phyloP scores from a whole-genome alignment of 2,329 filamentous ascomycete species.

The Fusarium sp. region DNA sequence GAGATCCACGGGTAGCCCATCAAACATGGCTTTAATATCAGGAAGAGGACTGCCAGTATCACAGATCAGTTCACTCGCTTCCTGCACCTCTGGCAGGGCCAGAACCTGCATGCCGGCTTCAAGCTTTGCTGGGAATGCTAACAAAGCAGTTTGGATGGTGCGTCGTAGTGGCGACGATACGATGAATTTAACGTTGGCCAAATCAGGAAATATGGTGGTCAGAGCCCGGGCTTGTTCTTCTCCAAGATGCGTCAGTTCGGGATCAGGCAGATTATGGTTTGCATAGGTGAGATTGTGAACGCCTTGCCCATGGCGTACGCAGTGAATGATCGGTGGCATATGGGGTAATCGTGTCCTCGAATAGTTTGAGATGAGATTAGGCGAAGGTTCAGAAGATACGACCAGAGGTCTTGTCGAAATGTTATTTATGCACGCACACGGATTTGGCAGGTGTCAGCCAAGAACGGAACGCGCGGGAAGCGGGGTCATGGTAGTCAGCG shows the following conservation, averaged over 20 bases:
- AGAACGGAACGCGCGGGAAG: neutral
- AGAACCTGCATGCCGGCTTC: neutral
- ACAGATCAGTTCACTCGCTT: neutral
- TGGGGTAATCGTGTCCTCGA: neutral
- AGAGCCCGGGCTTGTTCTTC: neutral
- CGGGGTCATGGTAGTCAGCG: neutral
- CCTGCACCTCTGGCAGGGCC: neutral
- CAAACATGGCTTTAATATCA: neutral
- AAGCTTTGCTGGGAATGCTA: neutral
- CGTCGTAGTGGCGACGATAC: neutral
- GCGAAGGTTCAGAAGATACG: neutral
- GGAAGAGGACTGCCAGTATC: neutral
- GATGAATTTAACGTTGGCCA: neutral
- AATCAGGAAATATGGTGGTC: neutral
- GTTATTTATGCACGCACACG: neutral
- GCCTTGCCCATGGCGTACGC: neutral
- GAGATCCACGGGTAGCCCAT: neutral
- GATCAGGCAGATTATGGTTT: neutral
- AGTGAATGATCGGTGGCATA: neutral
- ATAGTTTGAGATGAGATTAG: accelerated
- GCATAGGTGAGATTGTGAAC: neutral
- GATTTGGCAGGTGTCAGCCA: neutral
- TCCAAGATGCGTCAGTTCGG: neutral
- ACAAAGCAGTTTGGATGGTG: neutral
- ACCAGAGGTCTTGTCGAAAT: neutral